A percentile compares a stretch with the other conserved stretches of the same genome.
phyloP scores from a whole-genome alignment of 495 filamentous ascomycete genomes.

The Neurospora sp. region DNA sequence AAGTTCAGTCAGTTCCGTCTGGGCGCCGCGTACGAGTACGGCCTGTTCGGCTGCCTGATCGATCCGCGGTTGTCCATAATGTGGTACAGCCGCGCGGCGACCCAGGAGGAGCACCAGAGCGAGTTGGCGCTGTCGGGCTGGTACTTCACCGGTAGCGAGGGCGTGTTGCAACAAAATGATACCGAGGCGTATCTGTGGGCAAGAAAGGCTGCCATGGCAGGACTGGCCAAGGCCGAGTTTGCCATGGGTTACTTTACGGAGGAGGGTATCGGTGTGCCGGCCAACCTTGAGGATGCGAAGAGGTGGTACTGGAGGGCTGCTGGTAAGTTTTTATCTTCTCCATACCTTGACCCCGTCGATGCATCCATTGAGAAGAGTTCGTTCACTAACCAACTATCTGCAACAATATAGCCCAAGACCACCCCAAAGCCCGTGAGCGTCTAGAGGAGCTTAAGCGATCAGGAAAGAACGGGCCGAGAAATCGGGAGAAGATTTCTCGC shows the following conservation, averaged over 20 bases:
- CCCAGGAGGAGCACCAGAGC: constrained; percentile 89
- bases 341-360: neutral
- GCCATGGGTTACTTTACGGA: constrained; percentile 98
- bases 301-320: constrained; percentile 97
- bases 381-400: constrained; percentile 9
- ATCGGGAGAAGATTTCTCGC: constrained; percentile 72
- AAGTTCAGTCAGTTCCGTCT: constrained; percentile 90
- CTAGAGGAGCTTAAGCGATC: constrained; percentile 84
- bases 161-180: constrained; percentile 82
- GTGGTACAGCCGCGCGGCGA: constrained; percentile 88
- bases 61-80: constrained; percentile 76
- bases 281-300: constrained; percentile 88
- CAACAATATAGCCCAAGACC: constrained; percentile 65
- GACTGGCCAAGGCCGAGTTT: constrained; percentile 86
- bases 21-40: constrained; percentile 83
- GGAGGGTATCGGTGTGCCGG: constrained; percentile 79
- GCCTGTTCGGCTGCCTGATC: constrained; percentile 67
- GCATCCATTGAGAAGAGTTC: neutral
- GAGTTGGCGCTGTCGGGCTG: constrained; percentile 89
- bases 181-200: constrained; percentile 98
- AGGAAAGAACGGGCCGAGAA: constrained; percentile 54
- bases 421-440: constrained; percentile 82
- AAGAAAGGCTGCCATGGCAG: constrained; percentile 76
- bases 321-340: constrained; percentile 51
- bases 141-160: constrained; percentile 89